Base-by-base conservation (phyloP, 2,329 filamentous ascomycete species). In the Alternaria ethzedia region DNA sequence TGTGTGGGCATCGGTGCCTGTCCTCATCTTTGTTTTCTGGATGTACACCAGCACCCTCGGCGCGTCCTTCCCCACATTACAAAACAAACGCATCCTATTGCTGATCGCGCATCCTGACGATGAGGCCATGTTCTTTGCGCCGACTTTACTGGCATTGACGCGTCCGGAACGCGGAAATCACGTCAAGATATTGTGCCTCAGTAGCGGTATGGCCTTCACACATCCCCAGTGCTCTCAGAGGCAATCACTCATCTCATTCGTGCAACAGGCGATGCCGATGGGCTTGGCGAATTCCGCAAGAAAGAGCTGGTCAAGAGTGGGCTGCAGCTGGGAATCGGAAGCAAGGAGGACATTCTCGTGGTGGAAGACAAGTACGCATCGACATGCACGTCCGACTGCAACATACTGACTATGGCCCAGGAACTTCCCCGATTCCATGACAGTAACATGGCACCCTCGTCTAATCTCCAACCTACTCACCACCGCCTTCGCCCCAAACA, bases 121-220 rank as follows among this genome's bases (percentile, higher is more conserved):
- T 76, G 96, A 99, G 84, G 96, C 95, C 80, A 99, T 99, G 96
- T 99, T 99, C 86, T 99, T 99, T 82, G 89, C 94, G 67, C 96
- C 96, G 0, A 92, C 93, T 1, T 85, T 98, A 13, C 86, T 96
- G 72, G 89, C 92, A n/a, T 87, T 99, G 61, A 95, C 94, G 17
- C 85, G 87, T 13, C 93, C 93, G 5, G 88, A 90, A 63, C 85
- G 91, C 20, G 91, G 92, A 5, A 98, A 99, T 81, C 93, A 96
- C 77, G 87, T 99, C 76, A 96, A 96, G 82, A 97, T 99, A 67
- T 83, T 98, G 59, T 99, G 96, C 82, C 83, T 99, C 67, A 96
- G 92, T 81, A 95, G 90, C 69, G 94, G 92, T 90, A 82, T 47
- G 80, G 23, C 49, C 11, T 17, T 21, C 17, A 43, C 21, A n/a